These are phyloP conservation scores for Penicillium maclennaniae DNA, from an alignment of 495 filamentous ascomycete species.

Conservation along the genomic window DNA sequence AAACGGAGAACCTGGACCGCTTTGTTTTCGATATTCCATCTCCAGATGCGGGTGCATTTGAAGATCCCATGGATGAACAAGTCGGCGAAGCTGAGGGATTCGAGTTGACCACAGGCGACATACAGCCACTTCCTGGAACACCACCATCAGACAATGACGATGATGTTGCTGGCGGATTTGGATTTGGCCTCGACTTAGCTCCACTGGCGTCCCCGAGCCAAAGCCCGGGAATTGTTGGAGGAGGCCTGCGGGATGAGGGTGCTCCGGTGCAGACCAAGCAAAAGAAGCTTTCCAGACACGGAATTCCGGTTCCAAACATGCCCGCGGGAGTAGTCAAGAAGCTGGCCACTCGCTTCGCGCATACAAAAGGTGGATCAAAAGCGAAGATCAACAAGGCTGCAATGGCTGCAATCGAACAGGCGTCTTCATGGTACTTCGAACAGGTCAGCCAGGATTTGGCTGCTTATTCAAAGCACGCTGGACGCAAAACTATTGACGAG, in stretches of 20 bases:
- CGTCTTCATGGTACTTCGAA: constrained; percentile 85
- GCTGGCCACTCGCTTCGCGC: constrained; percentile 67
- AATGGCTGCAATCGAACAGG: constrained; percentile 68
- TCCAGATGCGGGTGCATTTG: constrained; percentile 26
- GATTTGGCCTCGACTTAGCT: constrained; percentile 27
- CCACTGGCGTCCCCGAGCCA: constrained; percentile 32
- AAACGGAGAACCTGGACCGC: constrained; percentile 44
- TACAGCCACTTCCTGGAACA: constrained; percentile 25
- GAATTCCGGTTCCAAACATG: constrained; percentile 71
- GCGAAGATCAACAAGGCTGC: constrained; percentile 67
- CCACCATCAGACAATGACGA: constrained; percentile 21
- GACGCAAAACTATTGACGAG: constrained; percentile 81
- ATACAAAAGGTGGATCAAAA: constrained; percentile 55
- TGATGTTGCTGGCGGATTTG: constrained; percentile 28
- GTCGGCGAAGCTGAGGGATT: constrained; percentile 40
- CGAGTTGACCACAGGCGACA: constrained; percentile 30
- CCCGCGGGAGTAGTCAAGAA: constrained; percentile 68
- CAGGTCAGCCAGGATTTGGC: constrained; percentile 75
- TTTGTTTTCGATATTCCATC: constrained; percentile 44
- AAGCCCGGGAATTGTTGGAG: constrained; percentile 38
- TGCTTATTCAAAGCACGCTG: constrained; percentile 76
- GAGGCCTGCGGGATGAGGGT: constrained; percentile 40
- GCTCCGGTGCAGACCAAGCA: constrained; percentile 32
- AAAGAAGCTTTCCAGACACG: constrained; percentile 63
- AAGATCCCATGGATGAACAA: constrained; percentile 27